Base-by-base conservation (phyloP, 352 stramenopile genomes). In the Phytophthora fragariae region DNA sequence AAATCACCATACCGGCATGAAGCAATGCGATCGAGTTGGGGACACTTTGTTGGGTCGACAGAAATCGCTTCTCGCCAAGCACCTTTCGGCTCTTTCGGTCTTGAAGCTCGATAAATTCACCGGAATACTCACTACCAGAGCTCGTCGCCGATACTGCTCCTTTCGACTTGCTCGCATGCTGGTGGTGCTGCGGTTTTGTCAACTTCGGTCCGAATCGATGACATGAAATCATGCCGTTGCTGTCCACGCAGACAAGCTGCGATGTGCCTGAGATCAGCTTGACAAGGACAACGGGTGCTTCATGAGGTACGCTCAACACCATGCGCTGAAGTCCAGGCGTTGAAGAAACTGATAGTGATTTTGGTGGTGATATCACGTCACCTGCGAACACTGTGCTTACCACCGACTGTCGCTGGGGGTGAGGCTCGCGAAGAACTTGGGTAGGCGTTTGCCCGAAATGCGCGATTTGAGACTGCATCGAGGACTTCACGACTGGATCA, bases 361-460 rank as follows among this genome's bases (percentile, higher is more conserved):
- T 73, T 44, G 56, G 50, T 35, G 27, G 46, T 5, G 53, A 29
- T 33, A 44, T 14, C 2, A 15, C 9, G 11, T 14, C 50, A 47
- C 47, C 31, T 54, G 57, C 8, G 2, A 52, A 17, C 53, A 70
- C 41, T 17, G 50, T 47, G 35, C 46, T 65, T 64, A 17, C 29
- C 17, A 83, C 44, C n/a, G 61, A 50, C 12, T 79, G 62, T 24
- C 92, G 88, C 8, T 77, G 63, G 3, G 89, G 89, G 61, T 98
- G 94, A 35, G 89, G 79, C 24, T 96, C 88, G 10, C 86, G 91
- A 65, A 99, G 93, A 31, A 99, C 83, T 89, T 99, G 98, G 57
- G 91, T 97, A 14, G 98, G 97, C 3, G 97, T 99, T 80, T 99
- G 97, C 1, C 97, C 97, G 82, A 99, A 99, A 81, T 99, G 98